Conservation (phyloP, 257 asterid genomes). For the Petunia secreta region DNA sequence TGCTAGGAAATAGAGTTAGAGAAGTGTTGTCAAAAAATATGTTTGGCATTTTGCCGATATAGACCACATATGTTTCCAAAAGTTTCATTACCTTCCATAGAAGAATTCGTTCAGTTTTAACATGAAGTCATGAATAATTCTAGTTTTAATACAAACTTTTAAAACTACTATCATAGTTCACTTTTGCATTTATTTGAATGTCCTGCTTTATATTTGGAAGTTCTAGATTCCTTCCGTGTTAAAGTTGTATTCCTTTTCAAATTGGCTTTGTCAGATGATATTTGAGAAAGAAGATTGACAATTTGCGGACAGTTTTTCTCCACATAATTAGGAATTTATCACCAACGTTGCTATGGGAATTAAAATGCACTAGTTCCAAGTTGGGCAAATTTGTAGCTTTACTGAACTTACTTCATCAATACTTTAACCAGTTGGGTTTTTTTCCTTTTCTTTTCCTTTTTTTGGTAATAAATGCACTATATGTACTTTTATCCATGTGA, state of each 20-base stretch:
- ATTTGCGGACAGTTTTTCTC: background rate
- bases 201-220: background rate
- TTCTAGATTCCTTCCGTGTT: background rate
- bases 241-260: background rate
- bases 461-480: background rate
- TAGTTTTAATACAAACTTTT: background rate
- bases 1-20: background rate
- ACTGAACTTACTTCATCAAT: no score
- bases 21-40: background rate
- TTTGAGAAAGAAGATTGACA: background rate
- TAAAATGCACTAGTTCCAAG: no score
- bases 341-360: no score
- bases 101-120: background rate
- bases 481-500: no score
- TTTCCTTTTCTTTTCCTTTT: background rate
- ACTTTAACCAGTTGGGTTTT: no score
- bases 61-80: background rate
- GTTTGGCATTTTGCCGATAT: background rate
- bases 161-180: background rate
- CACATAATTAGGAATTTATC: background rate
- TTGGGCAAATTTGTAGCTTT: no score
- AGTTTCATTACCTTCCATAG: background rate
- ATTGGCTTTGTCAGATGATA: constrained; percentile 1
- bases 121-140: background rate
- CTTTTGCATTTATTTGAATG: background rate